phyloP scores from a whole-genome alignment of 2,329 filamentous ascomycete genomes.

The Alternaria postmessia region DNA sequence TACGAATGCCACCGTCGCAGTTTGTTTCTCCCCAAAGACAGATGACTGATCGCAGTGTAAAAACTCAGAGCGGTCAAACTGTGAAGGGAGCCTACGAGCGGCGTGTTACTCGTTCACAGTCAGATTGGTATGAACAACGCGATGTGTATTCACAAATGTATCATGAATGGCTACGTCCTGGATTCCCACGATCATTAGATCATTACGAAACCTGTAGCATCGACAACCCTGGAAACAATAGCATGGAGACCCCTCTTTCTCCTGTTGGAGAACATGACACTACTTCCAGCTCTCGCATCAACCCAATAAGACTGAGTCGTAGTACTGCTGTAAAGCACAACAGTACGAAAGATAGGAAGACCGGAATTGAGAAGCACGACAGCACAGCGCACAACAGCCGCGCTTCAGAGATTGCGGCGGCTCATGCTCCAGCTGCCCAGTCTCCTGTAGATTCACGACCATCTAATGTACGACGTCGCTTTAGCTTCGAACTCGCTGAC shows the following conservation, averaged over 20 bases:
- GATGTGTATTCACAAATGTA: background rate
- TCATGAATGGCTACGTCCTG: background rate
- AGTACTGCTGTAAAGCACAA: conserved; percentile 1
- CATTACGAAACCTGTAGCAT: background rate
- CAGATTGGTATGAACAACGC: background rate
- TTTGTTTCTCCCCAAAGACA: background rate
- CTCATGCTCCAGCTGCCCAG: background rate
- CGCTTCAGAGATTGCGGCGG: background rate
- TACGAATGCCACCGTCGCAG: too few species aligned
- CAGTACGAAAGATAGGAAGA: background rate
- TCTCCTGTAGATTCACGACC: background rate
- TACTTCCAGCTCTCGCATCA: background rate
- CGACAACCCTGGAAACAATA: background rate
- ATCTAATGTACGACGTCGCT: background rate
- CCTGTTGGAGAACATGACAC: background rate
- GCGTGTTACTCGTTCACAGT: background rate
- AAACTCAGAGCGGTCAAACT: background rate
- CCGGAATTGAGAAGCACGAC: background rate
- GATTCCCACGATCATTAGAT: background rate
- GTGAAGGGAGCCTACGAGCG: conserved; percentile 1
- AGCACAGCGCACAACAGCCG: background rate
- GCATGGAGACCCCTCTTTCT: background rate
- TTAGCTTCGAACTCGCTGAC: conserved; percentile 4
- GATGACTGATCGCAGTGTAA: background rate
- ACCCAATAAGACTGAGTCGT: background rate